Base-by-base conservation (phyloP, 2,329 filamentous ascomycete species). In the Phoma sp. region DNA sequence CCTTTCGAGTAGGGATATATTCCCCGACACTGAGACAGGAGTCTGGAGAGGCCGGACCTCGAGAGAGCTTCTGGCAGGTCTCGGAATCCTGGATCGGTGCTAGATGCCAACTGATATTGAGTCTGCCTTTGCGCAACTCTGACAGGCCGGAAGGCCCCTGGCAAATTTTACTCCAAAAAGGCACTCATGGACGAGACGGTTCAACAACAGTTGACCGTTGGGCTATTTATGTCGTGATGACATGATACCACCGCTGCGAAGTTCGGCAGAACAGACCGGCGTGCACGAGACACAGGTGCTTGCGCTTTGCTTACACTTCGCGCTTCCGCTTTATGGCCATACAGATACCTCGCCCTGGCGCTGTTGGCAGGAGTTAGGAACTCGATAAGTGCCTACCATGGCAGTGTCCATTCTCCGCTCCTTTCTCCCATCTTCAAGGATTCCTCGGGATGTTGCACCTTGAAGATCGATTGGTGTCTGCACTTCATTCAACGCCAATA, bases 101-200 rank as follows among this genome's bases (percentile, higher is more conserved):
- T 68, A 73, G 68, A 70, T 68, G 70, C 65, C 70, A 68, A 68
- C 67, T 65, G 69, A 68, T 52, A 67, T 70, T 54, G 62, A 64
- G 56, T 43, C 5, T 45, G 58, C 52, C 49, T 46, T 62, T 29
- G 32, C 51, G 59, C 40, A 30, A 38, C 55, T 62, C 63, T 64
- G 68, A 71, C 43, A 72, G 68, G 57, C 64, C 61, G 57, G 33
- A 63, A 60, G 60, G 65, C 60, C 67, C 70, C 40, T 71, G 69
- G 69, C 68, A 66, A 25, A 29, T 62, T 63, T 70, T 71, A 60
- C 64, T 69, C 32, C 42, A 47, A 41, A 47, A 41, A 68, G 61
- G 67, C 60, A 72, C 61, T 55, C 59, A 58, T 43, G 42, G 32
- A 57, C 39, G 30, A 22, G 11, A 14, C 33, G 24, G 18, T 18